Evolutionary conservation across 2,329 filamentous ascomycete genomes (phyloP), one percentile per base, ranked within the genome.

Genomic region (Capronia americana): DNA sequence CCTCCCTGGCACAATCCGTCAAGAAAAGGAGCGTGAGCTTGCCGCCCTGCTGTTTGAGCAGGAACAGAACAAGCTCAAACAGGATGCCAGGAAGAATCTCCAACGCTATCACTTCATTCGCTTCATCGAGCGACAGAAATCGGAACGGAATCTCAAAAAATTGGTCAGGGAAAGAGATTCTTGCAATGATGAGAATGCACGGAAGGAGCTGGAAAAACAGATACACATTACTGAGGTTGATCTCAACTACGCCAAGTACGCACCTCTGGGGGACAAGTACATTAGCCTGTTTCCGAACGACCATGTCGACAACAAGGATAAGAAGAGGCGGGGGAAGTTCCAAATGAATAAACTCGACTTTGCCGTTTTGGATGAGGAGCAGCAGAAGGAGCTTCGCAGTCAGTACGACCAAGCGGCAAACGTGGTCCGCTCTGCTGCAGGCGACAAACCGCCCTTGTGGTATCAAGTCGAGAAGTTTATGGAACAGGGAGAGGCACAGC

Each of bases 101-200:
- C 80, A 81, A 65, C 84, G 83, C 73, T 90, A 88, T 74, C 87
- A 89, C 74, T 88, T 88, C 77, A 83, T 89, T n/a, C 78, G 87
- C n/a, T 90, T 89, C 73, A 83, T 89, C 68, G 87, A 73, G 64
- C 67, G 71, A 23, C 80, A 84, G 70, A 86, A 83, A 70, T 83
- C 81, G 23, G 79, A 79, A 54, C 76, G 82, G 65, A 77, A 78
- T 61, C 74, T 85, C 61, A 84, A 83, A 74, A 64, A 64, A 51
- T 60, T 70, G 28, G 11, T 62, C 20, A 65, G 46, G 30, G 23
- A 54, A 12, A 48, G 61, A 54, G 61, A 68, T 11, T 51, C 60
- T 17, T 20, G 28, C n/a, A 32, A 50, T 3, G 44, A 34, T 41
- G 30, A 74, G 72, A 58, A 70, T 69, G 57, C 48, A 71, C 48